Evolutionary conservation across 345 rosid species (phyloP), one percentile per base, ranked within the genome.

Genomic region (Populus tremula): DNA sequence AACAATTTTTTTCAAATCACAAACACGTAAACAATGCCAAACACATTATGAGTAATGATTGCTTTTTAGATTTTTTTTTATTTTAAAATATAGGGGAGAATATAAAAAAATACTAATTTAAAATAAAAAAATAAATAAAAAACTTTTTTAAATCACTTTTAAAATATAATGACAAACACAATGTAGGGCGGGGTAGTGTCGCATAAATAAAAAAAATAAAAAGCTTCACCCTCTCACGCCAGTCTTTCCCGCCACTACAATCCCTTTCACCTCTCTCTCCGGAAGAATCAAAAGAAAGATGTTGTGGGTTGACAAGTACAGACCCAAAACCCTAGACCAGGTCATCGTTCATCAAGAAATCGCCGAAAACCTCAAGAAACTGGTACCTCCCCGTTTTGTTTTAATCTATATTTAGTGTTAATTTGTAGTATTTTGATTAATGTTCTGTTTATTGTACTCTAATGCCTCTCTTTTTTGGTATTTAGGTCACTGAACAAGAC

Each of bases 301-400:
- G 99, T 83, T 96, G 93, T 96, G 98, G 99, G 98, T 92, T 16
- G 99, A 96, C 88, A 93, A 96, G 92, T 96, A 91, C 92, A 84
- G 97, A 71, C 99, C 98, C 61, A 96, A 92, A 85, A 87, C 97
- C 85, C 89, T 93, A 9, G 97, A 91, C 81, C 88, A 91, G 80
- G 89, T 87, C 63, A 78, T 90, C 70, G 96, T 91, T 74, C 98
- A 96, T 79, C 83, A 92, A 62, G 97, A 93, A 20, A 86, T 90
- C 64, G 97, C 98, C 69, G 91, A 85, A 31, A 90, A 91, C 80
- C 98, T 96, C 78, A 93, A 89, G 87, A 96, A 96, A 85, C 81
- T 95, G 86, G 99, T 95, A 91, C 50, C 70, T 71, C 16, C 43
- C 23, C 10, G 5, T 38, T 12, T 38, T 36, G 36, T 1, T 45